Evolutionary conservation across 2,329 filamentous ascomycete species (phyloP).

Genomic region (Exophiala bonariae): DNA sequence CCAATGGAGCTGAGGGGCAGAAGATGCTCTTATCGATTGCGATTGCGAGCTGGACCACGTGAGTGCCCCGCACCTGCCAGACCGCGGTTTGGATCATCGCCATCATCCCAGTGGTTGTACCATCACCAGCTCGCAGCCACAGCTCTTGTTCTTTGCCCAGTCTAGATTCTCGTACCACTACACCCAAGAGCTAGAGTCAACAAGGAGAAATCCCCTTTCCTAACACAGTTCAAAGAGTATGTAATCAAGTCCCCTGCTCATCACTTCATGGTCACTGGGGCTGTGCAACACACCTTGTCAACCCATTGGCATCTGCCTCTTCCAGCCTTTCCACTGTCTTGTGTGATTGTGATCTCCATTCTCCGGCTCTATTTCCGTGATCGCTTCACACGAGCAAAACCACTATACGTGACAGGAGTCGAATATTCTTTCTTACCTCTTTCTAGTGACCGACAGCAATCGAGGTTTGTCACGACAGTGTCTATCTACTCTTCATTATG

Average conservation of each 20-base stretch:
- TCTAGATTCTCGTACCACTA: no score
- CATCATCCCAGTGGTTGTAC: neutral
- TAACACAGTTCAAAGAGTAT: constrained; percentile 17
- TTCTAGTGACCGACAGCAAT: constrained; percentile 14
- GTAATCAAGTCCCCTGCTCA: no score
- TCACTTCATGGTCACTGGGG: constrained; percentile 17
- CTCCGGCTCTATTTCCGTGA: neutral
- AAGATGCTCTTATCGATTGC: no score
- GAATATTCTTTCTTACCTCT: constrained; percentile 1
- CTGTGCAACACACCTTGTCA: constrained; percentile 4
- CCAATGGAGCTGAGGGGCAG: no score
- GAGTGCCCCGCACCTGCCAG: no score
- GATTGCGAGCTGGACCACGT: no score
- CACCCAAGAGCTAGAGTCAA: no score
- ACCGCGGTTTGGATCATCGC: neutral
- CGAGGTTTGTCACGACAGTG: constrained; percentile 10
- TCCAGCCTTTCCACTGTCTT: neutral
- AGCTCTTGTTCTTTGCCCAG: no score
- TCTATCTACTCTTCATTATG: constrained; percentile 15
- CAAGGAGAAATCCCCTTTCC: neutral
- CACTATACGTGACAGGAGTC: neutral
- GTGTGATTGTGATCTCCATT: no score
- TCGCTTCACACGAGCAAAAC: neutral
- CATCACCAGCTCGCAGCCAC: no score
- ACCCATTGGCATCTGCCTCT: neutral